These are phyloP conservation scores for Antitrichia curtipendula DNA, from an alignment of 225 moss, liverwort and hornwort species.

Conservation along the genomic window DNA sequence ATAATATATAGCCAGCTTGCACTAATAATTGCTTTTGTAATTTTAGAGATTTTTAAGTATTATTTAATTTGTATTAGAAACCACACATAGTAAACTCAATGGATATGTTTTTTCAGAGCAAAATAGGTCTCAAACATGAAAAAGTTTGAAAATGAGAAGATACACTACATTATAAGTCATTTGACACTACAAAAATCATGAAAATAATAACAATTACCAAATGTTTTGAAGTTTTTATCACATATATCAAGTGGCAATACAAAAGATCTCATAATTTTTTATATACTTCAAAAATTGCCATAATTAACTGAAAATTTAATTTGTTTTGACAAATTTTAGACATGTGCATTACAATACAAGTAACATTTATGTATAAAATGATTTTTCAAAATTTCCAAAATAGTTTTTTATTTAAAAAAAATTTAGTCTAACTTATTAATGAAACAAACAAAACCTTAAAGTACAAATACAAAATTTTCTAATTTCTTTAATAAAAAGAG, in stretches of 20 bases:
- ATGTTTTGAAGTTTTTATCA: neutral
- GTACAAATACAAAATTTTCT: accelerated
- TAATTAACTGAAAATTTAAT: neutral
- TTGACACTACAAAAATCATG: accelerated
- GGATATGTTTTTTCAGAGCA: neutral
- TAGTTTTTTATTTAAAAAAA: accelerated
- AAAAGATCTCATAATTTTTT: neutral
- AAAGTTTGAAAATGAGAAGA: neutral
- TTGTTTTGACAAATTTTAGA: neutral
- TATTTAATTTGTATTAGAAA: neutral
- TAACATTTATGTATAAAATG: neutral
- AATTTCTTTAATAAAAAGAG: accelerated
- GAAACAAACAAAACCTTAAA: neutral
- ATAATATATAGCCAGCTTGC: neutral
- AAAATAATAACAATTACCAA: neutral
- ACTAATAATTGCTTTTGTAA: accelerated
- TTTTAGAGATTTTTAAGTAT: neutral
- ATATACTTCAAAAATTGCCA: neutral
- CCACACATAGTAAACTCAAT: neutral
- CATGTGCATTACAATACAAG: accelerated
- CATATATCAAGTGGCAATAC: neutral
- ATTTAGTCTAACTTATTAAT: neutral
- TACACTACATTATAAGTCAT: neutral
- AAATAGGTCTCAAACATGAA: neutral
- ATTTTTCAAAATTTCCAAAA: neutral